Base-by-base conservation (phyloP, 805 yeast genomes). In the Danielia reshetovae region DNA sequence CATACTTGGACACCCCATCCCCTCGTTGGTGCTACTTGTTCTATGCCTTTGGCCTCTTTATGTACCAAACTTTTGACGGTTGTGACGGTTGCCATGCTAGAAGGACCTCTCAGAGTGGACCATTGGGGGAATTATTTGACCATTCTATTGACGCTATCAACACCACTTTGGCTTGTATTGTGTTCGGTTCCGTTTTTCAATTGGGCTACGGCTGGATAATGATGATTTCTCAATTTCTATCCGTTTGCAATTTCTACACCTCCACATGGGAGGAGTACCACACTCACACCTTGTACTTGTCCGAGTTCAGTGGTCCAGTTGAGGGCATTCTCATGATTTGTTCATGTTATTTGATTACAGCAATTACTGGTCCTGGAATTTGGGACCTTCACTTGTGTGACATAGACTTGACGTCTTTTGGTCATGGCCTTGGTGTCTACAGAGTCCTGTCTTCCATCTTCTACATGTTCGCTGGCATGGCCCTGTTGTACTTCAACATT, bases 221-320 rank as follows among this genome's bases (percentile, higher is more conserved):
- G 29, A 53, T 81, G 37, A 36, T 84, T 29, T 64, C 87, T 3
- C 88, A 85, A 48, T 80, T 84, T 55, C 87, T 85, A 4, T 67
- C 85, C 2, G 70, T 85, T 34, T 75, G 82, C 42, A 89, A 89
- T 59, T 90, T 89, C 57, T 89, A 88, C 55, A 56, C 85, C 32
- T 81, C 94, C 24, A 89, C 97, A 1, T 89, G 97, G 97, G 97
- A 89, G 61, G 96, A 88, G 55, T 89, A 77, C 57, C 90, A 88
- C 55, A 89, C 97, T 1, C 94, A 87, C 49, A 79, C 78, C 30
- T 66, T 89, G 32, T 89, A 72, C 57, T 65, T 89, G 34, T 78
- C 90, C 23, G 79, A 73, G 42, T 79, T 86, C 49, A 83, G 94
- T 10, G 97, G 97, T 0, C 97, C 97, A 0, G 97, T 90, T 3